A percentile compares a stretch with the other conserved stretches of the same genome.
Evolutionary conservation across 305 asterid species (phyloP).

Genomic region (Fraxinus xanthoxyloides): DNA sequence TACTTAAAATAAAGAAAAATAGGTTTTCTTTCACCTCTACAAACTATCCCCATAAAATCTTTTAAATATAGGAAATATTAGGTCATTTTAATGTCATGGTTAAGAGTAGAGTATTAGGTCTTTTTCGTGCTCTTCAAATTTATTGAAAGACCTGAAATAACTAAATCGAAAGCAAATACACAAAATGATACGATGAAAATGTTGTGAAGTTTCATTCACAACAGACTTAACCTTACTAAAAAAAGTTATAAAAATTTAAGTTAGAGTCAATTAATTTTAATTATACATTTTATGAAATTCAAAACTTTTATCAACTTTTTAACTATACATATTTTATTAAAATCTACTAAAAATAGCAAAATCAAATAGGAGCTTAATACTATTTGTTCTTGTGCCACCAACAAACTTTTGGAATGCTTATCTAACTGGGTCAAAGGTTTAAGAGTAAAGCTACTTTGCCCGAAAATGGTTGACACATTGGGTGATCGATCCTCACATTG

Average conservation of each 20-base stretch:
- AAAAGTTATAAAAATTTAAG: too few relatives aligned
- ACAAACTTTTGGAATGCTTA: slow-evolving; percentile 1
- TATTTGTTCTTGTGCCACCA: slow-evolving; percentile 10
- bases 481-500: too few relatives aligned
- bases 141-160: background rate
- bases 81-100: background rate
- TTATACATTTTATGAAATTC: background rate
- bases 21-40: background rate
- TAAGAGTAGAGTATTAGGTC: background rate
- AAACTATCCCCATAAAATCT: background rate
- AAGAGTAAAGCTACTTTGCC: too few relatives aligned
- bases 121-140: too few relatives aligned
- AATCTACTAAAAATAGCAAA: background rate
- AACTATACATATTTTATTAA: too few relatives aligned
- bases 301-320: too few relatives aligned
- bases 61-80: background rate
- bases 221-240: background rate
- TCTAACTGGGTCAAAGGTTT: too few relatives aligned
- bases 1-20: background rate
- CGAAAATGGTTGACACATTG: too few relatives aligned
- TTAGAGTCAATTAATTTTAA: too few relatives aligned
- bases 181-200: background rate
- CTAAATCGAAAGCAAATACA: background rate
- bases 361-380: background rate
- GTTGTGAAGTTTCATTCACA: background rate